Conservation (phyloP, 2,329 filamentous ascomycete species). For the Aspergillus sp. region DNA sequence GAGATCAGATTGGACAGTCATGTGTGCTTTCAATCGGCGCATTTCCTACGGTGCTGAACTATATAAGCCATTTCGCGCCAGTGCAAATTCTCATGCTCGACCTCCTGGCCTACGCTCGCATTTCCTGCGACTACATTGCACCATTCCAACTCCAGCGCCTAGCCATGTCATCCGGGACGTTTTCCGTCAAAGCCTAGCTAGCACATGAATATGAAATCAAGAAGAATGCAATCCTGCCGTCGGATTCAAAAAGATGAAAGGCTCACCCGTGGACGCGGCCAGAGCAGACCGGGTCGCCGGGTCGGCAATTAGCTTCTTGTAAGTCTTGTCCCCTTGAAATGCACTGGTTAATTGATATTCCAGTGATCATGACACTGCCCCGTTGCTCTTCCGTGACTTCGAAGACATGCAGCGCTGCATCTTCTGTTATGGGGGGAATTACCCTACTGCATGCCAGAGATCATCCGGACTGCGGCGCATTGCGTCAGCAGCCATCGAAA, state of each 20-base stretch:
- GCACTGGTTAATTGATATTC: slow-evolving; percentile 1
- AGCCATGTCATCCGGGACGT: slow-evolving; percentile 4
- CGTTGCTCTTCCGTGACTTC: slow-evolving; percentile 23
- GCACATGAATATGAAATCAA: slow-evolving; percentile 21
- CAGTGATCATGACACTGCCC: slow-evolving; percentile 21
- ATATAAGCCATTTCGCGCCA: too few relatives aligned
- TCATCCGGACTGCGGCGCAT: slow-evolving; percentile 17
- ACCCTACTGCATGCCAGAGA: slow-evolving; percentile 15
- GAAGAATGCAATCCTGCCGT: slow-evolving; percentile 19
- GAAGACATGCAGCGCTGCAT: slow-evolving; percentile 25
- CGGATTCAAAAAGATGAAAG: slow-evolving; percentile 21
- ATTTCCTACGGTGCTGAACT: too few relatives aligned
- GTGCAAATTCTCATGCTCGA: too few relatives aligned
- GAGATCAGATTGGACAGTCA: too few relatives aligned
- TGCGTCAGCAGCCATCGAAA: slow-evolving; percentile 19
- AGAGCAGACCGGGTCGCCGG: slow-evolving; percentile 18
- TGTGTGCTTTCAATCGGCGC: too few relatives aligned
- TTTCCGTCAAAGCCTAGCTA: slow-evolving; percentile 20
- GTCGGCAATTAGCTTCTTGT: slow-evolving; percentile 25
- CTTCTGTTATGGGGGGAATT: slow-evolving; percentile 21
- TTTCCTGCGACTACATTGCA: too few relatives aligned
- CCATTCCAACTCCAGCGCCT: too few relatives aligned
- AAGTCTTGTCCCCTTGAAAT: slow-evolving; percentile 1
- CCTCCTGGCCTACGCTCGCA: too few relatives aligned
- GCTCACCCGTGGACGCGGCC: slow-evolving; percentile 6